phyloP scores from a whole-genome alignment of 1,284 basidiomycete species.

The Melampsora larici-populina region DNA sequence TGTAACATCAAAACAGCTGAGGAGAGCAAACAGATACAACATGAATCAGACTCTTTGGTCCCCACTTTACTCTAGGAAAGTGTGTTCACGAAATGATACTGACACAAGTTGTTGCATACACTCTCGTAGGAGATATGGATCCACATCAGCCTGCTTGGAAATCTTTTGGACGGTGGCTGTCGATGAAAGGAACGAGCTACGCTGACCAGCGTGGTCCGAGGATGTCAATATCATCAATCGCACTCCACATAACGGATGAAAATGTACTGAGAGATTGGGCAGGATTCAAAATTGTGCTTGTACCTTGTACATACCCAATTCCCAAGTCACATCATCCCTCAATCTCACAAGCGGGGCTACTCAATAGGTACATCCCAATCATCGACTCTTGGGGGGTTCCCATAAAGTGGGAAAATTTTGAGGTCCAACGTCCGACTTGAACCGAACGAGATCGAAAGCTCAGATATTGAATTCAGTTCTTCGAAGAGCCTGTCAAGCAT shows the following conservation, averaged over 20 bases:
- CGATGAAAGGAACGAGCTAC: constrained; percentile 73
- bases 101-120: constrained; percentile 89
- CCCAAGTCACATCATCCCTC: constrained; percentile 82
- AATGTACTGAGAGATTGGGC: no score
- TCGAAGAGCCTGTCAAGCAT: constrained; percentile 96
- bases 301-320: constrained; percentile 85
- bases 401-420: constrained; percentile 90
- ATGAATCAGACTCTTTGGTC: no score
- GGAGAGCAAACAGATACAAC: background rate
- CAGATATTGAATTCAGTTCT: constrained; percentile 93
- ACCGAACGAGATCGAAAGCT: constrained; percentile 84
- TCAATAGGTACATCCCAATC: constrained; percentile 96
- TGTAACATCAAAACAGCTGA: constrained; percentile 34
- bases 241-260: no score
- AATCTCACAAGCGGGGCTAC: constrained; percentile 75
- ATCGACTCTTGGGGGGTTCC: constrained; percentile 80
- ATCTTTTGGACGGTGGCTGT: constrained; percentile 89
- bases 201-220: background rate
- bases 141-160: constrained; percentile 85
- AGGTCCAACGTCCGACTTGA: constrained; percentile 66
- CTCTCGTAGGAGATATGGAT: constrained; percentile 74
- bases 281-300: constrained; percentile 19
- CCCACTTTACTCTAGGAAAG: no score
- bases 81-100: constrained; percentile 50
- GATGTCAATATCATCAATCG: no score